Conservation (phyloP, 306 rosid genomes). For the Mimosa pudica region DNA sequence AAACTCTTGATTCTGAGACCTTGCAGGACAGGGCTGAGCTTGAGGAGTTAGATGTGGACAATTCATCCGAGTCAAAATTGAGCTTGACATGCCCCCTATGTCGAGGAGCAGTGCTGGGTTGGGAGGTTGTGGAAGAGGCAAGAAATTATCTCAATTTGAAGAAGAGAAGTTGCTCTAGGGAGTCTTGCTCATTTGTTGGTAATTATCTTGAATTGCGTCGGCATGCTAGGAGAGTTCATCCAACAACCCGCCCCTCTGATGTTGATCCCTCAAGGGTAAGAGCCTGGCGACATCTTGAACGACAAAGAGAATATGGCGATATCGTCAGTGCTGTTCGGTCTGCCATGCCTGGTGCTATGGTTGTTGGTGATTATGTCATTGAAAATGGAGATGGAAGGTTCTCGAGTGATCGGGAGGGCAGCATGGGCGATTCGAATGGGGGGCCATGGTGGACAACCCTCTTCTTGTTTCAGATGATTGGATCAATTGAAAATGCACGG, state of each 20-base stretch:
- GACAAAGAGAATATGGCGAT: constrained; percentile 87
- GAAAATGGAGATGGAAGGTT: constrained; percentile 80
- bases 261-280: constrained; percentile 80
- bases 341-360: constrained; percentile 83
- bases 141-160: constrained; percentile 80
- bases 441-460: constrained; percentile 75
- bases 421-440: constrained; percentile 47
- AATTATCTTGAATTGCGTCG: constrained; percentile 84
- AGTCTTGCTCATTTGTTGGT: constrained; percentile 81
- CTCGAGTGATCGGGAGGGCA: constrained; percentile 54
- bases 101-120: constrained; percentile 72
- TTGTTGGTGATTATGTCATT: constrained; percentile 82
- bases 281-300: constrained; percentile 83
- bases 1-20: constrained; percentile 74
- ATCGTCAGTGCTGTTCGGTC: constrained; percentile 89
- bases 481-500: constrained; percentile 58
- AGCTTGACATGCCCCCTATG: constrained; percentile 85
- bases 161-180: constrained; percentile 91
- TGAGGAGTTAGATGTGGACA: constrained; percentile 62
- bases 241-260: constrained; percentile 71
- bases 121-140: constrained; percentile 90
- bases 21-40: constrained; percentile 64
- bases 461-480: constrained; percentile 82
- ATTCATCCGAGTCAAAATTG: constrained; percentile 60
- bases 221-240: constrained; percentile 93